Base-by-base conservation (phyloP, 2,329 filamentous ascomycete genomes). In the Pyricularia sp. region DNA sequence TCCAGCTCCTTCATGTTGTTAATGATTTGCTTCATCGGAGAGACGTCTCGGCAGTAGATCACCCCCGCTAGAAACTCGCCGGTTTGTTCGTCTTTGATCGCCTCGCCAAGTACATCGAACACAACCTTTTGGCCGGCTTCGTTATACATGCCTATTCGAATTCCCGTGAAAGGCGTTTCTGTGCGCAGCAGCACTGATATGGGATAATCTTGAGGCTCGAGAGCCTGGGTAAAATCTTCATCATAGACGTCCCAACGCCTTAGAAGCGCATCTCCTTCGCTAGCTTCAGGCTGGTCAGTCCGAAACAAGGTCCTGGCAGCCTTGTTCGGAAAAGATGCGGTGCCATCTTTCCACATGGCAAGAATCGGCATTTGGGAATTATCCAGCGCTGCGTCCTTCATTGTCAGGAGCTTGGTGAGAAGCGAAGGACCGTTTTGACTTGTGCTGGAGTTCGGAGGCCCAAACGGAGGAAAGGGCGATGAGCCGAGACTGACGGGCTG, bases 281-380 rank as follows among this genome's bases (percentile, higher is more conserved):
- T 72, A 0, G 73, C 72, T 7, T 78, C 75, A 1, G 78, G 70
- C 44, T 79, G 77, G 3, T 75, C 73, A 10, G 75, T 73, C 28
- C 76, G 71, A 66, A 86, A 79, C n/a, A 88, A 73, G 4, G 76
- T 73, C 13, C 82, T 77, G 13, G 83, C 83, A 4, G 88, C 88
- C 69, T 82, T 84, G 70, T 93, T 93, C 4, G 89, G 87, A 59
- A 91, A 86, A 0, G 84, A 86, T 61, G 91, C 85, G 62, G 84
- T 88, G 64, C 88, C 85, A 68, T 93, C 90, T 71, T 87, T 88
- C 90, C 90, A 93, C 85, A 92, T 89, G 28, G 88, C 87, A 60
- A 92, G 78, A 26, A 91, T 87, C 0, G 90, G 89, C 71, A 90
- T 86, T 67, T 85, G 83, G 30, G 90, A 89, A 53, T 86, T 89